Percentiles rank a stretch among this genome's conserved stretches.
Conservation (phyloP, 768 basidiomycete genomes). For the Leccinum fibrillosum region DNA sequence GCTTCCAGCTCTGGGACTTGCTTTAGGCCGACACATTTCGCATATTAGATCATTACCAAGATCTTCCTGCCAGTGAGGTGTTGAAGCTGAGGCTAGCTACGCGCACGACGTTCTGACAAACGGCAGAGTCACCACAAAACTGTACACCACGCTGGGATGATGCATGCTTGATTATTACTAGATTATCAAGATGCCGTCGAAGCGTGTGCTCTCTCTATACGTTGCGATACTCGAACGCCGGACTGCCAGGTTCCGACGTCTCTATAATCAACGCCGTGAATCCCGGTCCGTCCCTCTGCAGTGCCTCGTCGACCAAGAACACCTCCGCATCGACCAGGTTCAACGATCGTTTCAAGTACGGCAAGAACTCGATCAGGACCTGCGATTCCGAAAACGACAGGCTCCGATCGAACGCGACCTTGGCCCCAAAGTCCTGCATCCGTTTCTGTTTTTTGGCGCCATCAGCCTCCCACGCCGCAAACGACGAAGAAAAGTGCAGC, state of each 20-base stretch:
- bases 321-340: constrained; percentile 70
- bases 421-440: too few relatives aligned
- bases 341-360: constrained; percentile 80
- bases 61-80: too few relatives aligned
- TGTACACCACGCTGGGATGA: too few relatives aligned
- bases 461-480: not conserved
- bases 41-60: too few relatives aligned
- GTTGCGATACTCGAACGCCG: constrained; percentile 88
- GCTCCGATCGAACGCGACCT: constrained; percentile 64
- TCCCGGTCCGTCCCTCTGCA: constrained; percentile 49
- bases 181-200: too few relatives aligned
- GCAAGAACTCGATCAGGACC: constrained; percentile 66
- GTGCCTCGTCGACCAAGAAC: constrained; percentile 67
- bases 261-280: constrained; percentile 73
- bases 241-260: constrained; percentile 81
- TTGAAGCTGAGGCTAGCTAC: too few relatives aligned
- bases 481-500: not conserved
- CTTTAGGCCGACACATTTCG: too few relatives aligned
- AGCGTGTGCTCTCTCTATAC: constrained; percentile 33
- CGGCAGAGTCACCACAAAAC: not conserved
- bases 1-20: too few relatives aligned
- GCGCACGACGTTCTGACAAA: too few relatives aligned
- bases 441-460: constrained; percentile 48
- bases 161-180: not conserved
- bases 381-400: constrained; percentile 81